Base-by-base conservation (phyloP, 192 early-diverging fungal genomes). In the Backusella liffmaniae region DNA sequence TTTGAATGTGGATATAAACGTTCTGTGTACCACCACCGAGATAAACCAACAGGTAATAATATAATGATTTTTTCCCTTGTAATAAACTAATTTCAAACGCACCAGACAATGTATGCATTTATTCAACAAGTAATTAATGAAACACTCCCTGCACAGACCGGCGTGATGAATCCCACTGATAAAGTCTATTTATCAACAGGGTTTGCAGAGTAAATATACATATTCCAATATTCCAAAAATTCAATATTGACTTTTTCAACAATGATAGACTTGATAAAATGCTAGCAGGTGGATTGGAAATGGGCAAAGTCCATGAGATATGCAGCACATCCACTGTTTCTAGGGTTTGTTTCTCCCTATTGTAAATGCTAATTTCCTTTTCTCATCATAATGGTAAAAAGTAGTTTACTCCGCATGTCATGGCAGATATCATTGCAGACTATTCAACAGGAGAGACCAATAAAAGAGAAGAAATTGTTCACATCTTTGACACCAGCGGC, bases 121-220 rank as follows among this genome's bases (percentile, higher is more conserved):
- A 29, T 62, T 29, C 56, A 62, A 62, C 56, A 62, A 4, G 56
- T 62, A 62, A 62, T 62, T 62, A 62, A 62, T 62, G 56, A 62
- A 29, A 62, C 56, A 62, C 56, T 62, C 56, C 56, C 56, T 62
- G 12, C 8, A 10, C 23, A 26, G 3, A 1, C 56, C 8, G 26
- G 13, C 56, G 3, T 23, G 18, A n/a, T 8, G 26, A 29, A 10
- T 26, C 12, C 56, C 23, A 23, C 12, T 12, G 56, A 62, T 4
- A 62, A 62, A 4, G 56, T 29, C 0, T 29, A 62, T 62, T 29
- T 62, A 12, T 29, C 56, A 62, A 62, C 56, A 0, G 56, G 56
- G 12, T 62, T 62, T 62, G 56, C 29, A 62, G 18, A 62, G 56
- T 62, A 29, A 26, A 23, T 7, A 2, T 32, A 32, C 32, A 32